Conservation (phyloP, 1,139 yeast genomes). For the Kurtzmaniella quercitrusa region DNA sequence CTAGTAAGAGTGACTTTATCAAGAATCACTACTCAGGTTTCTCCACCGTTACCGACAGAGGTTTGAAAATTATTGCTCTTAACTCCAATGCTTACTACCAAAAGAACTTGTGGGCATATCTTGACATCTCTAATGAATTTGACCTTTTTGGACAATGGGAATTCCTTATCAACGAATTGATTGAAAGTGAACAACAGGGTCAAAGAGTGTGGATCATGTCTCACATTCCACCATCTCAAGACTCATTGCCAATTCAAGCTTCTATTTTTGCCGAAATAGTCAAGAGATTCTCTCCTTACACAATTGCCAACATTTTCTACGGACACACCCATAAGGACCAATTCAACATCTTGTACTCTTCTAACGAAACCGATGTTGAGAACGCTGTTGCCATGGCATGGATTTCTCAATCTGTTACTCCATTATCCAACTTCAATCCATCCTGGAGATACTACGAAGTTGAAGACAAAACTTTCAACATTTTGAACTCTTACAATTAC, state of each 20-base stretch:
- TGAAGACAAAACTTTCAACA: conserved; percentile 57
- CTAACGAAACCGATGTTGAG: conserved; percentile 32
- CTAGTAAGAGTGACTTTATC: conserved; percentile 16
- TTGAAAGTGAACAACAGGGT: conserved; percentile 51
- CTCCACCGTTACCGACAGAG: conserved; percentile 51
- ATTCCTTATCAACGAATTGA: conserved; percentile 57
- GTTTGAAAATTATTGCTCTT: conserved; percentile 59
- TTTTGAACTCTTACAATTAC: conserved; percentile 58
- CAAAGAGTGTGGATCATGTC: conserved; percentile 71
- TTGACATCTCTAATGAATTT: conserved; percentile 48
- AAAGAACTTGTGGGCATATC: conserved; percentile 60
- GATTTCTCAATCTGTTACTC: conserved; percentile 66
- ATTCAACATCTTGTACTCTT: conserved; percentile 52
- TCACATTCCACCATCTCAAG: conserved; percentile 58
- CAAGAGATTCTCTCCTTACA: conserved; percentile 64
- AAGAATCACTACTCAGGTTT: conserved; percentile 58
- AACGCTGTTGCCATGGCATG: conserved; percentile 56
- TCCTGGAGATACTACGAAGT: conserved; percentile 72
- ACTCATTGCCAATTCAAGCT: conserved; percentile 62
- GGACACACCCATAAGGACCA: conserved; percentile 76
- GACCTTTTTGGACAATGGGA: conserved; percentile 64
- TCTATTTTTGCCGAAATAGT: conserved; percentile 53
- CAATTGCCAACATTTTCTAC: conserved; percentile 64
- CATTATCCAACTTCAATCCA: conserved; percentile 56
- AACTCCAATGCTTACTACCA: conserved; percentile 67